These are phyloP conservation scores for Thalassia testudinum DNA, from an alignment of 116 monocot genomes.

Conservation along the genomic window DNA sequence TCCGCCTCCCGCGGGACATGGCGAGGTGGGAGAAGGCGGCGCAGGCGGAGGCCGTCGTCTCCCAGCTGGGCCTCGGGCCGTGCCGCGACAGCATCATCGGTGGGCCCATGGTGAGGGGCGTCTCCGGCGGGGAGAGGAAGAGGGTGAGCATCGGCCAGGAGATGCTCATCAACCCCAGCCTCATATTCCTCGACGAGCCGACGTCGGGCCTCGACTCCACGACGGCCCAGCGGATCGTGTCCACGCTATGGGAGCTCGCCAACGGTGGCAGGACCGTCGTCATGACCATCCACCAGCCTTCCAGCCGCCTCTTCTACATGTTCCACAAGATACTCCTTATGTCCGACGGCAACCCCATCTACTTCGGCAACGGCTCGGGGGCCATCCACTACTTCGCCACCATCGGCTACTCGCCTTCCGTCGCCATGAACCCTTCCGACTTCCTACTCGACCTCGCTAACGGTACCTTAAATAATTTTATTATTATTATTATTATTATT, in stretches of 20 bases:
- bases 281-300: constrained; percentile 46
- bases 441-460: constrained; percentile 36
- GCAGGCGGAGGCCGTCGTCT: constrained; percentile 12
- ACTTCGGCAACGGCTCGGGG: constrained; percentile 17
- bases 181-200: constrained; percentile 46
- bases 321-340: constrained; percentile 29
- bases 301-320: constrained; percentile 31
- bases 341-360: constrained; percentile 19
- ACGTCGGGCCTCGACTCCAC: constrained; percentile 44
- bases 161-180: constrained; percentile 31
- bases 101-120: constrained; percentile 14
- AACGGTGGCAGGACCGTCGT: constrained; percentile 15
- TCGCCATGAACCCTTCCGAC: constrained; percentile 31
- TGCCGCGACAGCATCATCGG: constrained; percentile 23
- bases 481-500: too few species aligned
- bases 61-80: constrained; percentile 18
- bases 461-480: constrained; percentile 15
- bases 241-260: constrained; percentile 13
- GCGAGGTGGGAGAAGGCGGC: constrained; percentile 16
- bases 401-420: constrained; percentile 10
- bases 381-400: constrained; percentile 21
- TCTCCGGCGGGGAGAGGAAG: constrained; percentile 47
- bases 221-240: constrained; percentile 20
- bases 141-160: constrained; percentile 45
- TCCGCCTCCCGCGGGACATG: constrained; percentile 28